Evolutionary conservation across 495 filamentous ascomycete genomes (phyloP).

Genomic region (Podospora anserina): DNA sequence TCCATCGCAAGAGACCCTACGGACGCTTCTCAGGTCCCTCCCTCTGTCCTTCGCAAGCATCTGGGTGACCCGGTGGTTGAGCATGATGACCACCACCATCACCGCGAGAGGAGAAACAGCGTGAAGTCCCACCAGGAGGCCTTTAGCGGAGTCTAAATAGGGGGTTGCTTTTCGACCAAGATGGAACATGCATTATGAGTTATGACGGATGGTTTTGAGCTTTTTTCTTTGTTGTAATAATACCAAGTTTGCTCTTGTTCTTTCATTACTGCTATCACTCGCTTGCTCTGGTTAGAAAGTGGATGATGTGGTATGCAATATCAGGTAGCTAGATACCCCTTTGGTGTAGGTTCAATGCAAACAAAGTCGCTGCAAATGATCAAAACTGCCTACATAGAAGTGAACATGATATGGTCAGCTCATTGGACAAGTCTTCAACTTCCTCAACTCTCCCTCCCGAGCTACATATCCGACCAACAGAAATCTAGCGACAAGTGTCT

Average conservation of each 20-base stretch:
- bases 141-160: conserved; percentile 36
- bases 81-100: conserved; percentile 36
- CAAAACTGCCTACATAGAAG: too few species aligned
- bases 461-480: too few species aligned
- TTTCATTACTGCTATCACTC: background rate
- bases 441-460: too few species aligned
- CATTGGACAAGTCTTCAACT: too few species aligned
- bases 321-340: background rate
- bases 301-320: background rate
- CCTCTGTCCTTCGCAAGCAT: conserved; percentile 39
- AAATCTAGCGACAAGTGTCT: too few species aligned
- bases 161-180: background rate
- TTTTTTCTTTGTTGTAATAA: background rate
- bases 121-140: conserved; percentile 39
- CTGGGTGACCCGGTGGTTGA: conserved; percentile 39
- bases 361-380: background rate
- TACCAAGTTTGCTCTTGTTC: background rate
- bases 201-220: conserved; percentile 14
- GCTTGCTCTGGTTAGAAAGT: background rate
- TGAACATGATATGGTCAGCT: too few species aligned
- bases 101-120: conserved; percentile 40
- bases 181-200: background rate
- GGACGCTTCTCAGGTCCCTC: conserved; percentile 49
- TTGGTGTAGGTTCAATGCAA: background rate
- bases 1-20: conserved; percentile 36